Evolutionary conservation across 2,329 filamentous ascomycete genomes (phyloP).

Genomic region (Alternaria novae-zelandiae): DNA sequence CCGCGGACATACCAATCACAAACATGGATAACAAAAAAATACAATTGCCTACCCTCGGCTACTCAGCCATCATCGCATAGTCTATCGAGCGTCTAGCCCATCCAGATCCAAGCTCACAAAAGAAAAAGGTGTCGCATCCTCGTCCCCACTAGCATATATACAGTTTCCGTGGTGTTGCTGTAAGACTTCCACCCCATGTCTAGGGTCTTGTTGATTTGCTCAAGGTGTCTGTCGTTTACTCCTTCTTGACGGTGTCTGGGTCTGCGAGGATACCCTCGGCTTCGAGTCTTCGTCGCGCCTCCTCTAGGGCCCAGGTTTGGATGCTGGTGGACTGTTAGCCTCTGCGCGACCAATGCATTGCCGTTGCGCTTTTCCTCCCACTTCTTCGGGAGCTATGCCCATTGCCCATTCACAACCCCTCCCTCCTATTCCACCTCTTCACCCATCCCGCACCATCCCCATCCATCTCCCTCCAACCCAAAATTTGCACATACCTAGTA

Average conservation of each 20-base stretch:
- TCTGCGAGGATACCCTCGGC: slow-evolving; percentile 92
- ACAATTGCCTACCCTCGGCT: slow-evolving; percentile 8
- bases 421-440: not conserved
- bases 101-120: slow-evolving; percentile 15
- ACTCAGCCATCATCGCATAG: slow-evolving; percentile 4
- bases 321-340: slow-evolving; percentile 67
- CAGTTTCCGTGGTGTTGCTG: slow-evolving; percentile 8
- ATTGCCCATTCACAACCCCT: not conserved
- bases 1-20: not conserved
- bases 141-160: slow-evolving; percentile 9
- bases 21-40: not conserved
- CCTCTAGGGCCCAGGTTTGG: slow-evolving; percentile 98
- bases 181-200: not conserved
- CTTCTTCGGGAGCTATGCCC: not conserved
- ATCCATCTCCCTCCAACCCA: not conserved
- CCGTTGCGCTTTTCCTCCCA: not conserved
- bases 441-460: not conserved
- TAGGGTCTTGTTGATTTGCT: not conserved
- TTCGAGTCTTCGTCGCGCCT: slow-evolving; percentile 93
- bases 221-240: slow-evolving; percentile 16
- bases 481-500: slow-evolving; percentile 80
- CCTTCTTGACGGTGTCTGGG: slow-evolving; percentile 62
- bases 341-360: not conserved
- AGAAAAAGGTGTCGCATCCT: slow-evolving; percentile 2
- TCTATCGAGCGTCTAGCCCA: slow-evolving; percentile 12